phyloP scores from a whole-genome alignment of 345 rosid species.

The Gossypium turneri region DNA sequence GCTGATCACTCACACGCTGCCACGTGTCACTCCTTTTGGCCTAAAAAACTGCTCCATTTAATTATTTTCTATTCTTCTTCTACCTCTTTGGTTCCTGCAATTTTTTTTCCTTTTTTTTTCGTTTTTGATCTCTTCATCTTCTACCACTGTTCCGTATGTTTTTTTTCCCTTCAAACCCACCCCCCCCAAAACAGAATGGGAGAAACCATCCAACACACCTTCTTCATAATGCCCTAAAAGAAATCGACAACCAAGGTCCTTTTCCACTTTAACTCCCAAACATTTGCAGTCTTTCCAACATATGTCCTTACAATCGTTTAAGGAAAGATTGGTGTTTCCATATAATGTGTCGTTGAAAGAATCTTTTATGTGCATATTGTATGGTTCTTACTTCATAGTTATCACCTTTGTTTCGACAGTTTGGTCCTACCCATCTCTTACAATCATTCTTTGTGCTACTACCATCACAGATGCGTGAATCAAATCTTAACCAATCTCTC shows the following conservation, averaged over 20 bases:
- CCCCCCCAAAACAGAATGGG: too few species aligned
- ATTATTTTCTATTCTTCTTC: too few species aligned
- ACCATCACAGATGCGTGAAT: not conserved
- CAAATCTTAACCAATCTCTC: too few species aligned
- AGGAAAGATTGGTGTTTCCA: not conserved
- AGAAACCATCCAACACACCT: not conserved
- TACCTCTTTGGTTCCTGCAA: too few species aligned
- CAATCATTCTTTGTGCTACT: not conserved
- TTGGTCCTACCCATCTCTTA: not conserved
- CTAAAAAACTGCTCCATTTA: rapidly evolving
- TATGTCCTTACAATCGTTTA: not conserved
- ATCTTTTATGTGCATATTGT: not conserved
- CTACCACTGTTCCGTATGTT: too few species aligned
- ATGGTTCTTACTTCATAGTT: not conserved
- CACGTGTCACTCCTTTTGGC: too few species aligned
- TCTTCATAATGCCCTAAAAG: not conserved
- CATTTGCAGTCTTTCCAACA: not conserved
- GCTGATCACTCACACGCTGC: rapidly evolving
- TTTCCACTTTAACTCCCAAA: not conserved
- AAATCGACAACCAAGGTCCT: not conserved
- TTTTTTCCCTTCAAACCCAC: too few species aligned
- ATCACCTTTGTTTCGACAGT: not conserved
- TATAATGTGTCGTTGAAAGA: not conserved
- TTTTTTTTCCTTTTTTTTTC: too few species aligned
- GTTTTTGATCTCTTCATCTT: too few species aligned